Conservation (phyloP, 2,329 filamentous ascomycete species). For the Didymella arachidicola region DNA sequence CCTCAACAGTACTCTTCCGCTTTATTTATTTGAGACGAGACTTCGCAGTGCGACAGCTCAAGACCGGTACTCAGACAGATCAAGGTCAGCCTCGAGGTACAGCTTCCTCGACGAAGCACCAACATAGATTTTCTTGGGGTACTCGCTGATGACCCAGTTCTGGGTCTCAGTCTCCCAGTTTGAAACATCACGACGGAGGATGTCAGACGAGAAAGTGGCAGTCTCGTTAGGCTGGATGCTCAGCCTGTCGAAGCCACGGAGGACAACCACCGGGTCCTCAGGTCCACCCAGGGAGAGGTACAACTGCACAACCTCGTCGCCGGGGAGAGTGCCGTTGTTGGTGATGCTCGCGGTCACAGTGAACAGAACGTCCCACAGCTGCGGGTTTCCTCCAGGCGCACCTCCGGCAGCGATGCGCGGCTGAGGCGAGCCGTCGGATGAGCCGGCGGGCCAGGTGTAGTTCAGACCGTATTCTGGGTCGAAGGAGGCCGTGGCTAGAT, state of each 20-base stretch:
- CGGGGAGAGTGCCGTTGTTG: conserved; percentile 71
- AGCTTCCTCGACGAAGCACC: conserved; percentile 67
- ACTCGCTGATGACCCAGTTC: conserved; percentile 76
- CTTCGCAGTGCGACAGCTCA: background rate
- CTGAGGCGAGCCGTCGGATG: conserved; percentile 65
- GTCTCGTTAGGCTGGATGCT: conserved; percentile 73
- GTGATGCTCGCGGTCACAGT: conserved; percentile 71
- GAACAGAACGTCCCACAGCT: conserved; percentile 74
- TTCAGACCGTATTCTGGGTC: conserved; percentile 68
- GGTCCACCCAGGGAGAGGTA: conserved; percentile 82
- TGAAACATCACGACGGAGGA: conserved; percentile 82
- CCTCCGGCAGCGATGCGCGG: conserved; percentile 70
- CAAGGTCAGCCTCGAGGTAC: conserved; percentile 52
- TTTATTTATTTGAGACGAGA: background rate
- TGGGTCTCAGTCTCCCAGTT: conserved; percentile 84
- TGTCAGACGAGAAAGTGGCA: conserved; percentile 69
- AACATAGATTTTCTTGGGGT: conserved; percentile 67
- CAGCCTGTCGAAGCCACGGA: conserved; percentile 84
- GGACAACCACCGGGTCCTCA: conserved; percentile 69
- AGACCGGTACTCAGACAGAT: conserved; percentile 29
- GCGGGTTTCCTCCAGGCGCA: conserved; percentile 65
- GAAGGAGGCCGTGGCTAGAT: conserved; percentile 63
- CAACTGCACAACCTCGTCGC: conserved; percentile 78
- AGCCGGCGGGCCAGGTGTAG: conserved; percentile 65
- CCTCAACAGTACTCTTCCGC: background rate